Percentiles rank a stretch among this genome's conserved stretches.
Evolutionary conservation across 345 rosid genomes (phyloP).

Genomic region (Carallia pectinifolia): DNA sequence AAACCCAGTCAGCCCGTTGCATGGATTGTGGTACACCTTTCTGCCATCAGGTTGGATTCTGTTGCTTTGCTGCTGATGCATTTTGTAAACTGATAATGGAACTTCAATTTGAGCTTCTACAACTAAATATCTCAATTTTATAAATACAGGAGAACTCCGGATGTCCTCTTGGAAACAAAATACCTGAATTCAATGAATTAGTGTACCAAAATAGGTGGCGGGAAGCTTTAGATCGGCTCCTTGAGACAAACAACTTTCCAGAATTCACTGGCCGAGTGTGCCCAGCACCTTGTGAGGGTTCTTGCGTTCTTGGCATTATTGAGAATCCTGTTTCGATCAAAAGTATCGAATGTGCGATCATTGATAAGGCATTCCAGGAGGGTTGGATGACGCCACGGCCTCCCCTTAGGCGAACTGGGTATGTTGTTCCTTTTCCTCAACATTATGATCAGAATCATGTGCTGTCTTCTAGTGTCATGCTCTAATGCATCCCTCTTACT

Average conservation of each 20-base stretch:
- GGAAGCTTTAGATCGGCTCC: conserved; percentile 91
- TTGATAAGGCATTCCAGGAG: conserved; percentile 95
- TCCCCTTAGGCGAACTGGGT: conserved; percentile 88
- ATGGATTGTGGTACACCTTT: conserved; percentile 99
- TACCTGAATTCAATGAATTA: conserved; percentile 96
- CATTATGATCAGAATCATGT: not conserved
- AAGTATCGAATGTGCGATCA: conserved; percentile 83
- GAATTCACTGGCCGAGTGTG: conserved; percentile 99
- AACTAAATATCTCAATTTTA: not conserved
- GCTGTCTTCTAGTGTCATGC: not conserved
- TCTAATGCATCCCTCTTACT: no score
- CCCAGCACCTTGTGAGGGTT: conserved; percentile 99
- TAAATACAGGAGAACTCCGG: conserved; percentile 85
- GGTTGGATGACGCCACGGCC: conserved; percentile 99
- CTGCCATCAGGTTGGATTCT: conserved; percentile 80
- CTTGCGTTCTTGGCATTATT: conserved; percentile 99
- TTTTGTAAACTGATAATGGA: not conserved
- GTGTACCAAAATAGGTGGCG: conserved; percentile 99
- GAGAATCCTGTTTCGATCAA: conserved; percentile 99
- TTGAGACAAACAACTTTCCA: conserved; percentile 97
- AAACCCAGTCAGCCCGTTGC: conserved; percentile 97
- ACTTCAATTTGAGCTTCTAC: not conserved
- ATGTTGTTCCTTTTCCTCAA: conserved; percentile 14
- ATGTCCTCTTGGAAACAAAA: conserved; percentile 97
- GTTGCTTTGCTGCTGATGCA: not conserved